These are phyloP conservation scores for Camellia granthamiana DNA, from an alignment of 148 eudicot genomes.

Conservation along the genomic window DNA sequence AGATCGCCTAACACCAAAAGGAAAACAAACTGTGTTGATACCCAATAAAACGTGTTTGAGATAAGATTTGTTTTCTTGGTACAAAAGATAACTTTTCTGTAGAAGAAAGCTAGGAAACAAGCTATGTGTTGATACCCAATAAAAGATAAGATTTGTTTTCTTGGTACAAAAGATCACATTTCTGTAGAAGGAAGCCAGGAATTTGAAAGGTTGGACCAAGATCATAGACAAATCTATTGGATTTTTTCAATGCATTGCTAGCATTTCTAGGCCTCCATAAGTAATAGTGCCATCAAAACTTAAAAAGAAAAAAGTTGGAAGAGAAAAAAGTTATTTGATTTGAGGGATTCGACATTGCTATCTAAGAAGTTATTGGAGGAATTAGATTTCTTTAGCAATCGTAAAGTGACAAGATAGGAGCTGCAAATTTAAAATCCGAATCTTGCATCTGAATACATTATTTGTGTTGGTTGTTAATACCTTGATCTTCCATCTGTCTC, in stretches of 20 bases:
- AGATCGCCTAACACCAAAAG: background rate
- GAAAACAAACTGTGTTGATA: background rate
- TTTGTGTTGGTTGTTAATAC: too few species aligned
- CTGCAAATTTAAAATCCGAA: too few species aligned
- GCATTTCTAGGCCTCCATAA: background rate
- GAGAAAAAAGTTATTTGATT: background rate
- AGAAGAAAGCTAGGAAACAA: background rate
- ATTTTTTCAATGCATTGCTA: background rate
- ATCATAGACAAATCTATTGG: background rate
- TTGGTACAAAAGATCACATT: constrained; percentile 2
- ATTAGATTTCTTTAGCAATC: too few species aligned
- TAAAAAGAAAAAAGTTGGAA: too few species aligned
- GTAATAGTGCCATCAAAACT: too few species aligned
- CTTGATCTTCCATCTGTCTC: background rate
- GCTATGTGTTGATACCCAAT: background rate
- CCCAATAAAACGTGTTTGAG: background rate
- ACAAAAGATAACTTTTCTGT: background rate
- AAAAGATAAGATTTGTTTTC: constrained; percentile 2
- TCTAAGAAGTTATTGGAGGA: background rate
- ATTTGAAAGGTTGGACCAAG: background rate
- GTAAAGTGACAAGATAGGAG: too few species aligned
- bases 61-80: constrained; percentile 1
- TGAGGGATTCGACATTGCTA: background rate
- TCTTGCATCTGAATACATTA: background rate
- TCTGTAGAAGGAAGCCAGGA: background rate